Base-by-base conservation (phyloP, 2,329 filamentous ascomycete species). In the Diaporthe nobilis region DNA sequence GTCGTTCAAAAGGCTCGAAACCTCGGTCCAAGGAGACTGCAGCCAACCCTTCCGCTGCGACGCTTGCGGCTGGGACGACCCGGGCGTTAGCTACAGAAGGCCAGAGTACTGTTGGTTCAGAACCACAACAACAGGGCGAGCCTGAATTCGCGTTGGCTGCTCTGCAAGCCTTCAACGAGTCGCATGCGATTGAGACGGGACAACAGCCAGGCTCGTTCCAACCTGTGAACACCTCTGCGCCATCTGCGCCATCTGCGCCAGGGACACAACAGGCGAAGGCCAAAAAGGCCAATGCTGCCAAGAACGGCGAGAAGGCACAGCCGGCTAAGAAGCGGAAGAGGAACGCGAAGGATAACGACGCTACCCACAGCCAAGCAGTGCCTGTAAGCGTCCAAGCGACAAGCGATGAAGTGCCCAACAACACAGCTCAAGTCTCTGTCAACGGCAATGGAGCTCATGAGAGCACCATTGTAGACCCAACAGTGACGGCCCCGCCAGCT, bases 1-100 rank as follows among this genome's bases (percentile, higher is more conserved):
- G 85, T 12, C 83, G 87, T 53, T 85, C 88, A 1, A 89, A 87
- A 74, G 87, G 87, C 0, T 87, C 87, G 20, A 88, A 85, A 76
- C 87, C 85, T 72, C 85, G 86, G 42, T 80, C 82, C 22, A 87
- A 83, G 74, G 77, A 81, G 22, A 53, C 55, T n/a, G 51, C 37
- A 42, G 28, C 22, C 39, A 75, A 57, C 73, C 58, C 20, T 37
- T 53, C 58, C 13, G 22, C 61, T 53, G 49, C 70, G 51, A 44
- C 63, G 10, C 37, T 31, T 34, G 55, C 53, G 7, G 53, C 70
- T 58, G 51, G 58, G 42, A 34, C 61, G 13, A 22, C 70, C 7
- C 68, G 71, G 17, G 20, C 31, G 9, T 65, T 70, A 22, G 31
- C 42, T 28, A n/a, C 70, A n/a, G 37, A 60, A 3, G 25, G 53